Percentiles rank a stretch among this genome's conserved stretches.
These are phyloP conservation scores for Teunomyces aglyptinius DNA, from an alignment of 805 yeast species.

Conservation along the genomic window DNA sequence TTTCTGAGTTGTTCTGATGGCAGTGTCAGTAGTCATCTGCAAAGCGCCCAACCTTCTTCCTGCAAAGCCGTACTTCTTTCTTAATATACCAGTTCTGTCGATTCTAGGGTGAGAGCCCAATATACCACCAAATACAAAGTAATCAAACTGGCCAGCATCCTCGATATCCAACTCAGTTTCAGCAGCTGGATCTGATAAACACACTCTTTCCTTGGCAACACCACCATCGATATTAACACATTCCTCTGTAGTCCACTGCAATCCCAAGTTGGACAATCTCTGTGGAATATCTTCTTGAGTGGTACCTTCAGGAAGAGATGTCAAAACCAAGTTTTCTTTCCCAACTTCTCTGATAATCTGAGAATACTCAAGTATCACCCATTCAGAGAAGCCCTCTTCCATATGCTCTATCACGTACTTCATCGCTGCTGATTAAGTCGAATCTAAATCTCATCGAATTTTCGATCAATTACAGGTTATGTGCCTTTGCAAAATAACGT, in stretches of 20 bases:
- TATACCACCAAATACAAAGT: constrained; percentile 94
- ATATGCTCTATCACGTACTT: constrained; percentile 94
- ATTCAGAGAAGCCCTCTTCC: constrained; percentile 95
- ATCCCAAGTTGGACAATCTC: constrained; percentile 55
- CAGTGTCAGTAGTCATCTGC: constrained; percentile 98
- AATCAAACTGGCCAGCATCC: constrained; percentile 68
- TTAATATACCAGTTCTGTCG: constrained; percentile 88
- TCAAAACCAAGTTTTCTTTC: constrained; percentile 63
- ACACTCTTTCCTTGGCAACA: constrained; percentile 51
- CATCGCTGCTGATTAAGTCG: constrained; percentile 38
- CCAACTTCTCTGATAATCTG: constrained; percentile 86
- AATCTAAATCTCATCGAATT: constrained; percentile 1
- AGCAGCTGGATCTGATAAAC: constrained; percentile 90
- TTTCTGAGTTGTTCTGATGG: constrained; percentile 83
- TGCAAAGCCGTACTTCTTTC: constrained; percentile 74
- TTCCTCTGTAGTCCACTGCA: constrained; percentile 82
- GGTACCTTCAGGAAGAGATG: constrained; percentile 70
- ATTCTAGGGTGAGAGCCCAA: constrained; percentile 91
- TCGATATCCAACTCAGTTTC: constrained; percentile 65
- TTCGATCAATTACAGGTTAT: not conserved
- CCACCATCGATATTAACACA: constrained; percentile 52
- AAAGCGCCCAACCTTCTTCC: constrained; percentile 84
- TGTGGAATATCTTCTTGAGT: constrained; percentile 63
- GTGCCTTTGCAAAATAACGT: constrained; percentile 3
- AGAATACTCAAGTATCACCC: constrained; percentile 88